Conservation (phyloP, 208 protist genomes). For the Jaenimonas drosophilae region DNA sequence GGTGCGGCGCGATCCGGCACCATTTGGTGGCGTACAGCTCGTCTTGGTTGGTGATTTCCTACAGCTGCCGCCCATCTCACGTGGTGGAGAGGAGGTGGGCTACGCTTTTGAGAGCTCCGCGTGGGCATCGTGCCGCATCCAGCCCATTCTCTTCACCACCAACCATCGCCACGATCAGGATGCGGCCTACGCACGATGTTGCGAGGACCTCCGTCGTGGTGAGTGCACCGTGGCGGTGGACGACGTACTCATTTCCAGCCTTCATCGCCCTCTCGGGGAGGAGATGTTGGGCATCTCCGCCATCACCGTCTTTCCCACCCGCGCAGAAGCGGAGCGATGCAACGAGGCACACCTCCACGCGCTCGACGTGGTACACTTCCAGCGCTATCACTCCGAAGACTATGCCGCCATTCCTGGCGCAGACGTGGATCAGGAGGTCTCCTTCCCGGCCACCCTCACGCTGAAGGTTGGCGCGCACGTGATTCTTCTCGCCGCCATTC, state of each 20-base stretch:
- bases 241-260: slow-evolving; percentile 18
- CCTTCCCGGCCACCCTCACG: slow-evolving; percentile 30
- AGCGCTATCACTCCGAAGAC: slow-evolving; percentile 66
- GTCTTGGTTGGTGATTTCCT: slow-evolving; percentile 40
- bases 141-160: slow-evolving; percentile 20
- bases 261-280: slow-evolving; percentile 11
- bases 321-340: slow-evolving; percentile 32
- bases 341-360: slow-evolving; percentile 36
- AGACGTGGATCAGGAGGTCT: slow-evolving; percentile 47
- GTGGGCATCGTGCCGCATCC: slow-evolving; percentile 31
- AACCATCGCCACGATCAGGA: slow-evolving; percentile 34
- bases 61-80: slow-evolving; percentile 21
- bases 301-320: slow-evolving; percentile 31
- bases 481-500: slow-evolving; percentile 43
- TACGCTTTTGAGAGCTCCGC: slow-evolving; percentile 35
- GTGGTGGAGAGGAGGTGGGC: slow-evolving; percentile 27
- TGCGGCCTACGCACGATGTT: slow-evolving; percentile 23
- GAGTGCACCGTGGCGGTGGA: slow-evolving; percentile 40
- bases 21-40: slow-evolving; percentile 44
- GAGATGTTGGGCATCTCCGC: slow-evolving; percentile 32
- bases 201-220: slow-evolving; percentile 45
- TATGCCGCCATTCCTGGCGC: slow-evolving; percentile 43
- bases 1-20: slow-evolving; percentile 11
- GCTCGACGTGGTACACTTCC: slow-evolving; percentile 24
- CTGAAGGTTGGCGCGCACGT: slow-evolving; percentile 67